Evolutionary conservation across 306 rosid genomes (phyloP).

Genomic region (Rubus parviflorus): DNA sequence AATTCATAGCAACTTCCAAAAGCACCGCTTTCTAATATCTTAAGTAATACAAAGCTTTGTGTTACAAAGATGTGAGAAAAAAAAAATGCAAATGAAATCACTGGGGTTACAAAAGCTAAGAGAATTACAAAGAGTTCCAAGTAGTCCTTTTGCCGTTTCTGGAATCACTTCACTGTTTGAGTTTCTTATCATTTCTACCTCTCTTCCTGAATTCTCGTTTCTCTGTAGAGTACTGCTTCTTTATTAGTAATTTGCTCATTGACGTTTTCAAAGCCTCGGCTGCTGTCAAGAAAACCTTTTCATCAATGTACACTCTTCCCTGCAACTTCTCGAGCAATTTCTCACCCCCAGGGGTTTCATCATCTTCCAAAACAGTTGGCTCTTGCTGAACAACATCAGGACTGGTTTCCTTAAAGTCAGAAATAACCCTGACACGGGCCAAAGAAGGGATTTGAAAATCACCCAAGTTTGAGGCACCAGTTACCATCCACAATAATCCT

Average conservation of each 20-base stretch:
- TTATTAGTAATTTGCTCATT: slow-evolving; percentile 75
- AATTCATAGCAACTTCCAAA: background rate
- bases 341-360: slow-evolving; percentile 63
- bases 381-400: slow-evolving; percentile 27
- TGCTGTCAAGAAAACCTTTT: slow-evolving; percentile 58
- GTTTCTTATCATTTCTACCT: slow-evolving; percentile 83
- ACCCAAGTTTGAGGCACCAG: slow-evolving; percentile 70
- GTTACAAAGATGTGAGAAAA: slow-evolving; percentile 3
- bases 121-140: background rate
- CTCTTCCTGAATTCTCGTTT: slow-evolving; percentile 78
- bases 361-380: slow-evolving; percentile 49
- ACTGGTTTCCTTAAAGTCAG: slow-evolving; percentile 39
- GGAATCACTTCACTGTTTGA: slow-evolving; percentile 35
- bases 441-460: slow-evolving; percentile 45
- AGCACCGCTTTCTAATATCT: background rate
- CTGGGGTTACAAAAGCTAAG: slow-evolving; percentile 1
- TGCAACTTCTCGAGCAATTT: slow-evolving; percentile 69
- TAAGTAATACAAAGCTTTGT: slow-evolving; percentile 1
- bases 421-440: slow-evolving; percentile 62
- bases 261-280: slow-evolving; percentile 89
- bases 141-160: background rate
- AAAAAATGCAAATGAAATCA: slow-evolving; percentile 1
- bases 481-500: slow-evolving; percentile 75
- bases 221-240: slow-evolving; percentile 79
- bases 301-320: slow-evolving; percentile 66